phyloP scores from a whole-genome alignment of 768 basidiomycete genomes.

The Brasilioporus rufonigricans region DNA sequence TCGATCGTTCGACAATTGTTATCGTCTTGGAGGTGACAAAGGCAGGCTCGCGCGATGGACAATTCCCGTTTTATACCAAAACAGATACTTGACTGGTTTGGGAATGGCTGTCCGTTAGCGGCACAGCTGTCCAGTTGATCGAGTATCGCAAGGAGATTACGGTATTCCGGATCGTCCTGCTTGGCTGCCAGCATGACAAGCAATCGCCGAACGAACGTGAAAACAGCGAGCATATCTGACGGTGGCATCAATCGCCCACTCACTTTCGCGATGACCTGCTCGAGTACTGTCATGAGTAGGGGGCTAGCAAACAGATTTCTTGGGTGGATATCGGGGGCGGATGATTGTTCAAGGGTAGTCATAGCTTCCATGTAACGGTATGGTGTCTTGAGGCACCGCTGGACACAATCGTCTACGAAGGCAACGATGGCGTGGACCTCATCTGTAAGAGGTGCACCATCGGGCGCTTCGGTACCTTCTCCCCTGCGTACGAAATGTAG shows the following conservation, averaged over 20 bases:
- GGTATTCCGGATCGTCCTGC: slow-evolving; percentile 41
- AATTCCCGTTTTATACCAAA: slow-evolving; percentile 47
- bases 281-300: slow-evolving; percentile 74
- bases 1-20: neutral
- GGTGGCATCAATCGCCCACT: slow-evolving; percentile 50
- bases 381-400: slow-evolving; percentile 77
- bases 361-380: slow-evolving; percentile 83
- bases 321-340: slow-evolving; percentile 6
- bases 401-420: slow-evolving; percentile 86
- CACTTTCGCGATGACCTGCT: slow-evolving; percentile 74
- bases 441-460: slow-evolving; percentile 50
- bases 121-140: slow-evolving; percentile 39
- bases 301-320: slow-evolving; percentile 59
- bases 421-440: slow-evolving; percentile 55
- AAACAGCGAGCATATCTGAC: slow-evolving; percentile 62
- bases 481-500: slow-evolving; percentile 32
- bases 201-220: slow-evolving; percentile 63
- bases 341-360: slow-evolving; percentile 32
- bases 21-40: slow-evolving; percentile 31
- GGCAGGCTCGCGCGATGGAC: slow-evolving; percentile 36
- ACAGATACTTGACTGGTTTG: slow-evolving; percentile 34
- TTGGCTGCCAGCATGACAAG: slow-evolving; percentile 56
- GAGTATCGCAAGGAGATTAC: slow-evolving; percentile 29
- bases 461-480: slow-evolving; percentile 42
- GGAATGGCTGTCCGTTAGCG: slow-evolving; percentile 28